Conservation (phyloP, 768 basidiomycete genomes). For the Dendrothele bispora region DNA sequence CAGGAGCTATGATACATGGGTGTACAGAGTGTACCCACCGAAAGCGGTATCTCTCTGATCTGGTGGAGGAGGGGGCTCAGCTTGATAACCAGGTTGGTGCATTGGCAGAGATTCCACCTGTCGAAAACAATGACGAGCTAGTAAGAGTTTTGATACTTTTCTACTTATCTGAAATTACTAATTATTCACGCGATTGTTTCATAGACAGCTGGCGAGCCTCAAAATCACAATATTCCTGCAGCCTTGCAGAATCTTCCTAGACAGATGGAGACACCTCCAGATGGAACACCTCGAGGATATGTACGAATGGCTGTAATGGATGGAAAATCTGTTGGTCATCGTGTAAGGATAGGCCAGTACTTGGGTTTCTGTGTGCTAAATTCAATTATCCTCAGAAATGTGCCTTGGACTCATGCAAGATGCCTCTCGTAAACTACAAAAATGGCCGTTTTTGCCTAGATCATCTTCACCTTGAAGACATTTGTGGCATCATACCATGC, state of each 20-base stretch:
- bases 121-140: no score
- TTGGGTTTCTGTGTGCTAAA: background rate
- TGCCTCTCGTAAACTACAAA: conserved; percentile 16
- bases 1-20: conserved; percentile 9
- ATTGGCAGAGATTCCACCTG: background rate
- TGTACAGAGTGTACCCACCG: conserved; percentile 20
- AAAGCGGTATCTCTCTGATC: conserved; percentile 13
- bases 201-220: no score
- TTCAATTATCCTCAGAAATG: conserved; percentile 3
- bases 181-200: no score
- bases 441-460: conserved; percentile 18
- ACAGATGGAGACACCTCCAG: background rate
- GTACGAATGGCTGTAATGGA: conserved; percentile 21
- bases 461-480: conserved; percentile 5
- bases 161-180: no score
- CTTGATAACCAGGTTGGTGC: background rate
- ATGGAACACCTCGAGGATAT: conserved; percentile 12
- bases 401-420: conserved; percentile 9
- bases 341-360: conserved; percentile 8
- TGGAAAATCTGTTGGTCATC: conserved; percentile 18
- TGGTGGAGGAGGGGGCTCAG: background rate
- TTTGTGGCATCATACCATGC: conserved; percentile 18
- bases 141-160: no score
- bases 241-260: background rate
- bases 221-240: no score